Evolutionary conservation across 2,329 filamentous ascomycete species (phyloP).

Genomic region (Microsporum ferrugineum): DNA sequence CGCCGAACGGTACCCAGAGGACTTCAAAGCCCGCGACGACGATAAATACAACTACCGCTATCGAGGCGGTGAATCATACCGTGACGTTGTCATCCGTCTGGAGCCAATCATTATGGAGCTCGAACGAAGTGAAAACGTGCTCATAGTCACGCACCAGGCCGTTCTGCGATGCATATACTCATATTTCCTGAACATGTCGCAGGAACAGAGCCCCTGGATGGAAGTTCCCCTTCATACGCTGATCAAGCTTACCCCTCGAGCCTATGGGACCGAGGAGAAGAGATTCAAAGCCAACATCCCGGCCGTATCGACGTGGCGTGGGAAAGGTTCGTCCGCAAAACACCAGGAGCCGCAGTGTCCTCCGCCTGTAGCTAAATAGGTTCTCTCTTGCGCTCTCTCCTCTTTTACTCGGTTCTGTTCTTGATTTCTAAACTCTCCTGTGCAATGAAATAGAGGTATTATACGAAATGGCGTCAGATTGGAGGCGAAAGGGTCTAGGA

Average conservation of each 20-base stretch:
- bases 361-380: background rate
- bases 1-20: slow-evolving; percentile 78
- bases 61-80: slow-evolving; percentile 87
- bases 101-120: slow-evolving; percentile 99
- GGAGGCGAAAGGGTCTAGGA: background rate
- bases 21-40: slow-evolving; percentile 89
- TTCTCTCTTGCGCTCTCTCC: background rate
- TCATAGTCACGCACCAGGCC: slow-evolving; percentile 96
- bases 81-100: slow-evolving; percentile 91
- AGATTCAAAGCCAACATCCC: slow-evolving; percentile 83
- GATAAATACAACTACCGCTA: slow-evolving; percentile 99
- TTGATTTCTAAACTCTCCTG: background rate
- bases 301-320: slow-evolving; percentile 90
- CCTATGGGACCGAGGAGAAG: slow-evolving; percentile 86
- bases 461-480: background rate
- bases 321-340: slow-evolving; percentile 83
- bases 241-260: slow-evolving; percentile 89
- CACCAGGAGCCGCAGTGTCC: slow-evolving; percentile 46
- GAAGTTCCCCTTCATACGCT: slow-evolving; percentile 92
- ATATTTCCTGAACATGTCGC: slow-evolving; percentile 96
- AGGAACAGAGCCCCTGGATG: slow-evolving; percentile 93
- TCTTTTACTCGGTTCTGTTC: background rate
- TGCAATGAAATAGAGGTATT: background rate
- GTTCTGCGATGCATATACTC: slow-evolving; percentile 95
- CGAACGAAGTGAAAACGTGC: slow-evolving; percentile 88